These are phyloP conservation scores for Smittium mucronatum DNA, from an alignment of 371 early-diverging fungal species.

Conservation along the genomic window DNA sequence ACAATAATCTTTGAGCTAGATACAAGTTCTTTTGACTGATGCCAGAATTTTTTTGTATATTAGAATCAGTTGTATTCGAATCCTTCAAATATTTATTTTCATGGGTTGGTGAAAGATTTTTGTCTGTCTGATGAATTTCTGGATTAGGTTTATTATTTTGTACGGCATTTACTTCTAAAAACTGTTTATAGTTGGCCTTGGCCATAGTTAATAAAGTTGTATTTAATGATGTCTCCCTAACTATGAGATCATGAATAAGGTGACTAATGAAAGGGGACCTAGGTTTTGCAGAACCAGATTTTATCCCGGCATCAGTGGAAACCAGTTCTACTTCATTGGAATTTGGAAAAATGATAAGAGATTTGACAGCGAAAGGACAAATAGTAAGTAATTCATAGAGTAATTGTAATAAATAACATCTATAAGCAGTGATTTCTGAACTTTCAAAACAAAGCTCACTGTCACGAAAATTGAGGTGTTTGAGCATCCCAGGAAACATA, in stretches of 20 bases:
- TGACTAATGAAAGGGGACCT: conserved; percentile 32
- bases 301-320: conserved; percentile 22
- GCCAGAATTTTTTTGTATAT: no score
- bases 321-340: not conserved
- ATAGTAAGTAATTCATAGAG: conserved; percentile 72
- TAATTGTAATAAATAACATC: conserved; percentile 73
- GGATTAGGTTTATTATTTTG: no score
- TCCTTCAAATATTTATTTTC: no score
- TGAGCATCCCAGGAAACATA: not conserved
- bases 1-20: not conserved
- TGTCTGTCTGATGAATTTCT: no score
- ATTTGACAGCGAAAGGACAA: conserved; percentile 47
- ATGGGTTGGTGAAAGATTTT: no score
- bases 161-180: no score
- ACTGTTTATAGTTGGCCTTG: not conserved
- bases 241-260: conserved; percentile 30
- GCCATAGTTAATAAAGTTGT: not conserved
- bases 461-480: not conserved
- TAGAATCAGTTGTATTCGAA: no score
- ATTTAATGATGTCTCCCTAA: conserved; percentile 23
- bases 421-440: conserved; percentile 40
- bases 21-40: not conserved
- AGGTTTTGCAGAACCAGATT: conserved; percentile 15
- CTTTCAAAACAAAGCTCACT: conserved; percentile 19
- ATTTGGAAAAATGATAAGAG: no score